Evolutionary conservation across 2,329 filamentous ascomycete species (phyloP).

Genomic region (Cytospora paraplurivora): DNA sequence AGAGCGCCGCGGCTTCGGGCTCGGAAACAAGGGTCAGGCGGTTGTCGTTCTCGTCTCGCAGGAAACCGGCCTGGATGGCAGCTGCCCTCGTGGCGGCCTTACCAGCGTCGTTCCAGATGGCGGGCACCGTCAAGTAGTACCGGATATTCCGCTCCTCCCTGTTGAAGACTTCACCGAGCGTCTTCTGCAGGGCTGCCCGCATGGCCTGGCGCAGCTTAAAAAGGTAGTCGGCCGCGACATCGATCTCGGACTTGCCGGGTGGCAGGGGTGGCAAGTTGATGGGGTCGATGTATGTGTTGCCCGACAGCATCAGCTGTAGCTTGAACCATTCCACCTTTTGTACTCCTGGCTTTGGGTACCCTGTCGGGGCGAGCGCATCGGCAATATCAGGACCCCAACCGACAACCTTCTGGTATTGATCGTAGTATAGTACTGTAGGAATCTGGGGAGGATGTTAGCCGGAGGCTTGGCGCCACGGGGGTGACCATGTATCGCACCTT

Average conservation of each 20-base stretch:
- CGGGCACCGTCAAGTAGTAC: constrained; percentile 97
- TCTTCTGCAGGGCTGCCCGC: constrained; percentile 94
- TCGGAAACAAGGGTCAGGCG: constrained; percentile 92
- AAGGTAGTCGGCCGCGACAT: constrained; percentile 98
- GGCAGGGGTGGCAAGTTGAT: constrained; percentile 98
- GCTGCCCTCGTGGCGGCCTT: constrained; percentile 96
- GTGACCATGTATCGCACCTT: constrained; percentile 63
- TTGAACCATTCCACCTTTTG: constrained; percentile 99
- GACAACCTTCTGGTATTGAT: constrained; percentile 99
- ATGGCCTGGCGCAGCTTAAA: constrained; percentile 98
- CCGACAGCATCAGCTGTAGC: constrained; percentile 96
- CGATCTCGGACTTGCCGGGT: constrained; percentile 97
- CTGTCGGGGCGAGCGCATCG: constrained; percentile 92
- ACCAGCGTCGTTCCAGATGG: constrained; percentile 98
- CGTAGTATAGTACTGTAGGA: constrained; percentile 98
- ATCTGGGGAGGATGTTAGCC: constrained; percentile 60
- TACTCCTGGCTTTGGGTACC: constrained; percentile 95
- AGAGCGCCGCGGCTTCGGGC: constrained; percentile 94
- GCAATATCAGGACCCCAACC: constrained; percentile 99
- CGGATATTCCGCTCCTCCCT: constrained; percentile 96
- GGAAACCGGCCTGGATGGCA: constrained; percentile 94
- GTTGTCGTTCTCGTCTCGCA: constrained; percentile 97
- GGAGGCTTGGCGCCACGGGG: background rate
- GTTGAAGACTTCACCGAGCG: constrained; percentile 95
- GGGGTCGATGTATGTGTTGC: constrained; percentile 98